Conservation (phyloP, 2,329 filamentous ascomycete genomes). For the Fusarium fracticaudum region DNA sequence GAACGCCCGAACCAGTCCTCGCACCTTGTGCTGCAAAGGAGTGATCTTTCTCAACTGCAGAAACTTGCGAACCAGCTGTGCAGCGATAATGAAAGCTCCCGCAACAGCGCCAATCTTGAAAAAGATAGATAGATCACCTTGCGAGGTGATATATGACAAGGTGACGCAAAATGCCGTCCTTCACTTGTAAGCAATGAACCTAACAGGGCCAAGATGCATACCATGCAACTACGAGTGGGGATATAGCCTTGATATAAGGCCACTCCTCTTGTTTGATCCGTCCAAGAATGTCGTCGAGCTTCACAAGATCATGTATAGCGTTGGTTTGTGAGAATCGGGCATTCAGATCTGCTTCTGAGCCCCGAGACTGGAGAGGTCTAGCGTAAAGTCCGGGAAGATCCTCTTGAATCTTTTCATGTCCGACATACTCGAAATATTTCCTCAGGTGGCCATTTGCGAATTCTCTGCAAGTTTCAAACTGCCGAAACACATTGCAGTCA, state of each 20-base stretch:
- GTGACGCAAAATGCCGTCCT: neutral
- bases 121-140: accelerated
- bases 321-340: neutral
- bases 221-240: neutral
- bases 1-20: neutral
- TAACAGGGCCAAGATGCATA: neutral
- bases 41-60: neutral
- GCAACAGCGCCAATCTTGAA: neutral
- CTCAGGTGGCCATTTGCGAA: neutral
- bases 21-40: neutral
- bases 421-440: neutral
- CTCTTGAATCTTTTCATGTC: accelerated
- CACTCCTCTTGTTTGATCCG: neutral
- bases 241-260: neutral
- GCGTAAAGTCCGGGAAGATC: neutral
- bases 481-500: neutral
- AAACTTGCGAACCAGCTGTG: neutral
- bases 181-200: neutral
- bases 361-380: accelerated
- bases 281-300: neutral
- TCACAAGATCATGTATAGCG: accelerated
- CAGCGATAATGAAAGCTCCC: accelerated
- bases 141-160: neutral
- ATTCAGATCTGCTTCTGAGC: accelerated
- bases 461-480: neutral